Percentiles rank a stretch among this genome's conserved stretches.
These are phyloP conservation scores for Suhomyces xylopsoci DNA, from an alignment of 805 yeast genomes.

Conservation along the genomic window DNA sequence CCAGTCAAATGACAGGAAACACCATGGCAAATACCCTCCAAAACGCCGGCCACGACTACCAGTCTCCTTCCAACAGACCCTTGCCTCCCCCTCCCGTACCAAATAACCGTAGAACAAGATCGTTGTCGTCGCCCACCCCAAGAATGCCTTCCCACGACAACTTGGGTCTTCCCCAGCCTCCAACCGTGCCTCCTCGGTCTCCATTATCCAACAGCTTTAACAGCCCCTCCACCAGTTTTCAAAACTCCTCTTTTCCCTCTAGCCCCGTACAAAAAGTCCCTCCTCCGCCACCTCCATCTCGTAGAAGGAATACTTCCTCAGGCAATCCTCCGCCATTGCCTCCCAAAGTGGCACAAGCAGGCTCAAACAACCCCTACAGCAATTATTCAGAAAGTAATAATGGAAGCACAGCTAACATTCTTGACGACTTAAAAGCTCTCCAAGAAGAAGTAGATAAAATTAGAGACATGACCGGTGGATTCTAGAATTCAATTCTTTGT, in stretches of 20 bases:
- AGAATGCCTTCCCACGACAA: slow-evolving; percentile 10
- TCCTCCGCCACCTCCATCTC: slow-evolving; percentile 43
- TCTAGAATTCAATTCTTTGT: slow-evolving; percentile 14
- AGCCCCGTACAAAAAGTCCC: slow-evolving; percentile 16
- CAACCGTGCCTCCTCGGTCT: slow-evolving; percentile 25
- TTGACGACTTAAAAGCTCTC: slow-evolving; percentile 63
- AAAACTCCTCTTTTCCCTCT: background rate
- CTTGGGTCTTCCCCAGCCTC: slow-evolving; percentile 6
- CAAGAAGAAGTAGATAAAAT: slow-evolving; percentile 69
- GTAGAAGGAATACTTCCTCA: slow-evolving; percentile 25
- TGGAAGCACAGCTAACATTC: slow-evolving; percentile 46
- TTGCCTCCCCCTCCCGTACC: slow-evolving; percentile 38
- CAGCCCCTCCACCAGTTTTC: background rate
- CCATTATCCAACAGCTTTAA: slow-evolving; percentile 11
- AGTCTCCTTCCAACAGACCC: slow-evolving; percentile 13
- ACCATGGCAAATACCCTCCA: slow-evolving; percentile 33
- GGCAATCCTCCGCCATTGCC: slow-evolving; percentile 25
- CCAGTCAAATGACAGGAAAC: slow-evolving; percentile 41
- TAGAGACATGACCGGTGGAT: slow-evolving; percentile 45
- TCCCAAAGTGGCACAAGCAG: slow-evolving; percentile 17
- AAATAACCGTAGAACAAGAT: slow-evolving; percentile 33
- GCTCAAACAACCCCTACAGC: background rate
- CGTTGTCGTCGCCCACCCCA: slow-evolving; percentile 30
- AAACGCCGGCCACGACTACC: slow-evolving; percentile 24
- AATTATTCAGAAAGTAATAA: slow-evolving; percentile 14